phyloP scores from a whole-genome alignment of 2,329 filamentous ascomycete genomes.

The Trematosphaeria pertusa region DNA sequence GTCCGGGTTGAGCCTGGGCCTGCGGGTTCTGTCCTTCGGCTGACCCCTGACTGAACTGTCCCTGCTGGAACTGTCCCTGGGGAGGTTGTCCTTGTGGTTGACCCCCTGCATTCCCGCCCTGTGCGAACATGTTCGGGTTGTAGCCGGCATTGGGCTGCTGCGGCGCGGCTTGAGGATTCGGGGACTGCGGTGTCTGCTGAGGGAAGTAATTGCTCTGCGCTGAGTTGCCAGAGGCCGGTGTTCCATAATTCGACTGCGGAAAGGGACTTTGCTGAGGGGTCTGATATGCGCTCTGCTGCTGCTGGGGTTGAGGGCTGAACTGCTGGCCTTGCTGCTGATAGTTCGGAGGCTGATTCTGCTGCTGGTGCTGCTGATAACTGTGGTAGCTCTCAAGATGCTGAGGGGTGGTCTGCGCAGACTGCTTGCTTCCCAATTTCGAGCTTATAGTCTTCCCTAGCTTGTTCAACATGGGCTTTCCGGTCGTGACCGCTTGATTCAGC shows the following conservation, averaged over 20 bases:
- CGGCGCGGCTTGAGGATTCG: slow-evolving; percentile 19
- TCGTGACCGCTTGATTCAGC: slow-evolving; percentile 45
- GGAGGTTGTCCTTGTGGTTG: slow-evolving; percentile 12
- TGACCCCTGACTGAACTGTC: slow-evolving; percentile 5
- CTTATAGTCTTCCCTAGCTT: slow-evolving; percentile 46
- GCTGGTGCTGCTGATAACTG: slow-evolving; percentile 40
- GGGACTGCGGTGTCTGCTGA: slow-evolving; percentile 21
- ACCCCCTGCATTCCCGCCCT: slow-evolving; percentile 10
- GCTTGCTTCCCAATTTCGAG: slow-evolving; percentile 41
- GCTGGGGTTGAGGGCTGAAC: slow-evolving; percentile 13
- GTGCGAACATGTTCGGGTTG: slow-evolving; percentile 19
- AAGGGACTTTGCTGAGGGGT: slow-evolving; percentile 35
- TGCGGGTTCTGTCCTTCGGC: slow-evolving; percentile 6
- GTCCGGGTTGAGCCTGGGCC: slow-evolving; percentile 18
- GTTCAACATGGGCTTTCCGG: slow-evolving; percentile 45
- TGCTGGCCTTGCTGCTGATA: slow-evolving; percentile 23
- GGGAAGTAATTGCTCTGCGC: slow-evolving; percentile 39
- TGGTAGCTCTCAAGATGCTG: slow-evolving; percentile 41
- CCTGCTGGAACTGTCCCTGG: slow-evolving; percentile 9
- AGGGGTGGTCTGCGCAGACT: slow-evolving; percentile 25
- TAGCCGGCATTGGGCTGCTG: slow-evolving; percentile 21
- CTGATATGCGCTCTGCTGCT: slow-evolving; percentile 28
- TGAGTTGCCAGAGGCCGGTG: slow-evolving; percentile 25
- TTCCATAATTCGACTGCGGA: slow-evolving; percentile 30
- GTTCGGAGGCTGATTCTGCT: slow-evolving; percentile 24